Conservation (phyloP, 345 rosid genomes). For the Eucalyptus paniculata region DNA sequence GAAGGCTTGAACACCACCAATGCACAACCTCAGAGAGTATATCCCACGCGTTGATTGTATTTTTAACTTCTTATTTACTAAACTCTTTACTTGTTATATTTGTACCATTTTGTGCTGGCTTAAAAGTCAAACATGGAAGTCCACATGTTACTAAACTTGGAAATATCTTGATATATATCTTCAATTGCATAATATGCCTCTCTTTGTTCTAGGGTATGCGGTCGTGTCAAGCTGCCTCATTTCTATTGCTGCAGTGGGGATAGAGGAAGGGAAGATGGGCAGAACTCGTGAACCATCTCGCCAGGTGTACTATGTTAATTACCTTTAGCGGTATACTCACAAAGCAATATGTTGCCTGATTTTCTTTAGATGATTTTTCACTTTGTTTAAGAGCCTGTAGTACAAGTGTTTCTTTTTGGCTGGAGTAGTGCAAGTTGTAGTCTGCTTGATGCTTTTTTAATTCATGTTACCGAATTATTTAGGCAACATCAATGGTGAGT, state of each 20-base stretch:
- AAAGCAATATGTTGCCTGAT: background rate
- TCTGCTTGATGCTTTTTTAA: background rate
- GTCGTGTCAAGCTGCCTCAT: constrained; percentile 84
- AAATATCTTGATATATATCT: background rate
- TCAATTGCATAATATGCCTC: background rate
- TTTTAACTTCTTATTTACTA: background rate
- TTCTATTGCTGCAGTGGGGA: constrained; percentile 96
- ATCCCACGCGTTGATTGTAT: background rate
- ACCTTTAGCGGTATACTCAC: background rate
- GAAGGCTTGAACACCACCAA: background rate
- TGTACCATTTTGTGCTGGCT: background rate
- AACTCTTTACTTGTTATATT: background rate
- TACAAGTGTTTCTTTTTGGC: background rate
- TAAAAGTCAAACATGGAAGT: background rate
- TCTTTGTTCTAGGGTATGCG: constrained; percentile 55
- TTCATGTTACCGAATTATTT: background rate
- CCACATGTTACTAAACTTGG: background rate
- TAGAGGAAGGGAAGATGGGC: constrained; percentile 14
- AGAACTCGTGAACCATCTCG: background rate
- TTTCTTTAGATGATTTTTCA: background rate
- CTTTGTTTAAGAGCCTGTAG: background rate
- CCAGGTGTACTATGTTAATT: background rate
- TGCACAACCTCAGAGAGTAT: background rate
- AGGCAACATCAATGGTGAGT: background rate
- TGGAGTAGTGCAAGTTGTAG: background rate